Percentiles rank a stretch among this genome's conserved stretches.
Evolutionary conservation across 208 protist species (phyloP).

Genomic region (Crithidia bombi): DNA sequence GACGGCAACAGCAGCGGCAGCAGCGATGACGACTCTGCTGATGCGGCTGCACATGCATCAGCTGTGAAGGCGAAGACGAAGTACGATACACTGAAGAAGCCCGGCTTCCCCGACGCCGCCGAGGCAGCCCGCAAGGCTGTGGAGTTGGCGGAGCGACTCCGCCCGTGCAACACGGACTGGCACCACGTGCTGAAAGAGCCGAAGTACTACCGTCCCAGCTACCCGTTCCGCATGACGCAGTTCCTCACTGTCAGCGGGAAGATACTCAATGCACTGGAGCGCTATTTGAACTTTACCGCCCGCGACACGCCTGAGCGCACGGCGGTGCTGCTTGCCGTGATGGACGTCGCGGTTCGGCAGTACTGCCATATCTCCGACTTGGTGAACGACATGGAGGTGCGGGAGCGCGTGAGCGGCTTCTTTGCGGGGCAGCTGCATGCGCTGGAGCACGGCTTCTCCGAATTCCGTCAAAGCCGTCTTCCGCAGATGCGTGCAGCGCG

Average conservation of each 20-base stretch:
- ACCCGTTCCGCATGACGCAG: conserved; percentile 26
- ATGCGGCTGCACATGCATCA: not conserved
- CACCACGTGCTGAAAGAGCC: conserved; percentile 15
- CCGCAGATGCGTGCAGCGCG: conserved; percentile 13
- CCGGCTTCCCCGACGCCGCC: not conserved
- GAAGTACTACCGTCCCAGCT: conserved; percentile 21
- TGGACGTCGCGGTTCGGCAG: conserved; percentile 34
- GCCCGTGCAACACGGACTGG: conserved; percentile 37
- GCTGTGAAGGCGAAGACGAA: not conserved
- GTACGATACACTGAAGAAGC: not conserved
- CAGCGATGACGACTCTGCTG: not conserved
- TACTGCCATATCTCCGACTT: conserved; percentile 39
- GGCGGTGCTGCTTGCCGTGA: conserved; percentile 21
- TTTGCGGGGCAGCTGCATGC: not conserved
- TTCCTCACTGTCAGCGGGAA: conserved; percentile 24
- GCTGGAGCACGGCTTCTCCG: conserved; percentile 19
- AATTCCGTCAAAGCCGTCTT: conserved; percentile 1
- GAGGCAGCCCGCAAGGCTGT: conserved; percentile 15
- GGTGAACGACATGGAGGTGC: conserved; percentile 19
- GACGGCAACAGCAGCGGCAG: not conserved
- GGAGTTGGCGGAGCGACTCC: conserved; percentile 13
- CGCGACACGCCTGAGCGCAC: conserved; percentile 10
- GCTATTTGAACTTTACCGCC: conserved; percentile 18
- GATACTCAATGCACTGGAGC: not conserved
- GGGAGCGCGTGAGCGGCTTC: not conserved